A percentile compares a stretch with the other conserved stretches of the same genome.
These are phyloP conservation scores for Ilex paraguariensis DNA, from an alignment of 305 asterid species.

Conservation along the genomic window DNA sequence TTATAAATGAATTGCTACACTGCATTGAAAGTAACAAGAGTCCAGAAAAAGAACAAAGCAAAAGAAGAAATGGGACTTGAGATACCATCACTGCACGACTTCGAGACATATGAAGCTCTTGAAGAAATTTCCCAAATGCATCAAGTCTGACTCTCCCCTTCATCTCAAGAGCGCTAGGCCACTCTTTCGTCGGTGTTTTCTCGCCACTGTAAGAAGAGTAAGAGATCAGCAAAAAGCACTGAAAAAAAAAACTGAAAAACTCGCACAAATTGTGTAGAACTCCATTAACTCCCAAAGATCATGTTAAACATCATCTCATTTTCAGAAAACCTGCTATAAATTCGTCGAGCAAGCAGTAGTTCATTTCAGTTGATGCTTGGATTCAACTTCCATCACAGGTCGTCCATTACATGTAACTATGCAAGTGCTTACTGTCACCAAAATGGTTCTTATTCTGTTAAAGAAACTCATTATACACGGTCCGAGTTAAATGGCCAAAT, in stretches of 20 bases:
- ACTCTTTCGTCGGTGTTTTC: conserved; percentile 70
- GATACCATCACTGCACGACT: conserved; percentile 99
- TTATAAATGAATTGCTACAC: conserved; percentile 16
- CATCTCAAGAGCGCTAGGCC: conserved; percentile 85
- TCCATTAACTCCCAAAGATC: too few species aligned
- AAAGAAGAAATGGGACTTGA: conserved; percentile 54
- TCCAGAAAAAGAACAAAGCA: conserved; percentile 31
- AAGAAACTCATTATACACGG: too few species aligned
- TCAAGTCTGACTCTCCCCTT: conserved; percentile 96
- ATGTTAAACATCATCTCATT: too few species aligned
- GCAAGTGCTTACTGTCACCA: too few species aligned
- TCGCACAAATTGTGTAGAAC: not conserved
- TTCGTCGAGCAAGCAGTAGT: too few species aligned
- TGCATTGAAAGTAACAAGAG: conserved; percentile 35
- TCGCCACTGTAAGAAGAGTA: conserved; percentile 66
- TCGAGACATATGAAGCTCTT: conserved; percentile 93
- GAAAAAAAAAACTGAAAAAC: not conserved
- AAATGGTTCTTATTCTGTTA: too few species aligned
- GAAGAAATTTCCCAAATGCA: conserved; percentile 88
- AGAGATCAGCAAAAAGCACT: conserved; percentile 20
- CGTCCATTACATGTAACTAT: too few species aligned
- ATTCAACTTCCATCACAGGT: too few species aligned
- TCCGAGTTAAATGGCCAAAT: too few species aligned
- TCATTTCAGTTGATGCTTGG: too few species aligned
- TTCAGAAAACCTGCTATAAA: too few species aligned